A percentile compares a stretch with the other conserved stretches of the same genome.
phyloP scores from a whole-genome alignment of 768 basidiomycete genomes.

The Auricularia sp. region DNA sequence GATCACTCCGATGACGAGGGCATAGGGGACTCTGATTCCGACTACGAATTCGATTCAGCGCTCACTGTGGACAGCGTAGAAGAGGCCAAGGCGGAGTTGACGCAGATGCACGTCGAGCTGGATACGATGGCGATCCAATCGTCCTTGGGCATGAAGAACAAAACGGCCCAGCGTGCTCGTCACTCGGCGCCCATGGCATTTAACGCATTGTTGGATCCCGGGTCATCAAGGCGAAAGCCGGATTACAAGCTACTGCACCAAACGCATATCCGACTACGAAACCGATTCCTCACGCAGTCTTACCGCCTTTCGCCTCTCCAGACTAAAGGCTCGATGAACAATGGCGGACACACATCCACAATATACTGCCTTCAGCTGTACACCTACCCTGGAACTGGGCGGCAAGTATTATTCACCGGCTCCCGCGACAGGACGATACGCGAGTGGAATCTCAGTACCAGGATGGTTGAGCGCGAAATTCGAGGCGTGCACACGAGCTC shows the following conservation, averaged over 20 bases:
- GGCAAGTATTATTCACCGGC: slow-evolving; percentile 68
- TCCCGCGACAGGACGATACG: slow-evolving; percentile 66
- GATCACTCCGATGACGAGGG: too few species aligned
- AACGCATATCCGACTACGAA: slow-evolving; percentile 54
- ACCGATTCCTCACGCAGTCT: slow-evolving; percentile 46
- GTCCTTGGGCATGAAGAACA: too few species aligned
- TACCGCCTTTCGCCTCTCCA: slow-evolving; percentile 53
- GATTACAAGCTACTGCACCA: slow-evolving; percentile 68
- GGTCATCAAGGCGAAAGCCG: slow-evolving; percentile 26
- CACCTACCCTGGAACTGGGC: slow-evolving; percentile 54
- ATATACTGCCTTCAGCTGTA: slow-evolving; percentile 76
- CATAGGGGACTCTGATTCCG: too few species aligned
- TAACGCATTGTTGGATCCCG: too few species aligned
- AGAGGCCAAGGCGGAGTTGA: too few species aligned
- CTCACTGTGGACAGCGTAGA: too few species aligned
- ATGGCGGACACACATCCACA: slow-evolving; percentile 54
- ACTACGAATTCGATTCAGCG: too few species aligned
- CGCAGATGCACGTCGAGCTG: too few species aligned
- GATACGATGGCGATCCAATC: too few species aligned
- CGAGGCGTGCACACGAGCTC: slow-evolving; percentile 56
- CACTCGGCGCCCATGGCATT: too few species aligned
- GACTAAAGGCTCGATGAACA: slow-evolving; percentile 43
- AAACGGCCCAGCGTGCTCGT: too few species aligned
- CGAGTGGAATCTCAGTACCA: slow-evolving; percentile 64
- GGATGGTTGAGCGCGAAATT: slow-evolving; percentile 53